Conservation (phyloP, 2,329 filamentous ascomycete genomes). For the Aspergillus udagawae region DNA sequence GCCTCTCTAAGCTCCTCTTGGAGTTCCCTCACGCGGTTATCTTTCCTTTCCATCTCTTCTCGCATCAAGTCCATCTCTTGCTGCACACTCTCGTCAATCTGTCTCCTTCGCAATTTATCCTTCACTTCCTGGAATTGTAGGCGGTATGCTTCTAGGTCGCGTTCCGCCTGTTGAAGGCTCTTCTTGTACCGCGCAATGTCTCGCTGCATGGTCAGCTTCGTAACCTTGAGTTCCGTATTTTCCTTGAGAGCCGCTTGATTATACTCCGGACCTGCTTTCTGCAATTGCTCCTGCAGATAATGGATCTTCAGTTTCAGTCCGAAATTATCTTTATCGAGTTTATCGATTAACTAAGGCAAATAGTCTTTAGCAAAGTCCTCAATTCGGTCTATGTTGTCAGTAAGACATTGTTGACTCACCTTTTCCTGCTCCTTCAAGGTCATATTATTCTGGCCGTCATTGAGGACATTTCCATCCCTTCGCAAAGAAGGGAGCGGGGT, state of each 20-base stretch:
- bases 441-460: conserved; percentile 77
- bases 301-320: conserved; percentile 95
- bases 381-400: neutral
- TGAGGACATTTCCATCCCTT: conserved; percentile 62
- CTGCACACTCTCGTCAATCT: conserved; percentile 66
- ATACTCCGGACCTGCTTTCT: conserved; percentile 83
- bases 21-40: conserved; percentile 38
- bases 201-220: conserved; percentile 81
- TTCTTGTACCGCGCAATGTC: conserved; percentile 87
- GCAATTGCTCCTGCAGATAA: conserved; percentile 86
- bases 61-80: conserved; percentile 53
- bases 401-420: conserved; percentile 40
- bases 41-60: conserved; percentile 48
- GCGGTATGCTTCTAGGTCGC: conserved; percentile 78
- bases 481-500: conserved; percentile 74
- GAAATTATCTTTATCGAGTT: conserved; percentile 98
- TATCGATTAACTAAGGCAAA: conserved; percentile 65
- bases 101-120: conserved; percentile 72
- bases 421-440: conserved; percentile 93
- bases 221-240: conserved; percentile 93
- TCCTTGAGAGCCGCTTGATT: conserved; percentile 86
- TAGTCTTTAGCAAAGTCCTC: conserved; percentile 8
- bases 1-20: conserved; percentile 55
- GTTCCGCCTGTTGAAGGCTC: conserved; percentile 74
- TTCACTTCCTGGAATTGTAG: conserved; percentile 78